Evolutionary conservation across 139 green algal species (phyloP).

Genomic region (Eudorina sp.): DNA sequence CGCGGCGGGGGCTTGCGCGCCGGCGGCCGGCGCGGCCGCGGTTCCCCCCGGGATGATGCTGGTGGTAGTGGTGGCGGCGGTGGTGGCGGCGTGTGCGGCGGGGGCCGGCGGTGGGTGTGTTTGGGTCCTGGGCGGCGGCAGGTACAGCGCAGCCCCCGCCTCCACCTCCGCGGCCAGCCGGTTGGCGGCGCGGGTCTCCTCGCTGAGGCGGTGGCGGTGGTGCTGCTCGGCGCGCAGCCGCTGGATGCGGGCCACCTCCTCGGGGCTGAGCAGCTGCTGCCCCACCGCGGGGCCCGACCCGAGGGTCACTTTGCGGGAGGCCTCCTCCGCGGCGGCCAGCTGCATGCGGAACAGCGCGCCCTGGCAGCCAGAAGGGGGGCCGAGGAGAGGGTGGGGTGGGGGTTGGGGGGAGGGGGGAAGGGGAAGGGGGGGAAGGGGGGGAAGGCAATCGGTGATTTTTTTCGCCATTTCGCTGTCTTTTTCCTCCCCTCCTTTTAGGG

Average conservation of each 20-base stretch:
- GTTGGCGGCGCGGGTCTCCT: conserved; percentile 38
- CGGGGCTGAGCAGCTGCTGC: conserved; percentile 36
- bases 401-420: background rate
- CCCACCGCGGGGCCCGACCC: conserved; percentile 45
- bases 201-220: conserved; percentile 34
- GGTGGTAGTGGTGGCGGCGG: background rate
- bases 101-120: background rate
- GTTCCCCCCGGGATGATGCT: background rate
- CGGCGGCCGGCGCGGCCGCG: background rate
- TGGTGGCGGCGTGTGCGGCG: background rate
- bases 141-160: conserved; percentile 51
- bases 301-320: conserved; percentile 49
- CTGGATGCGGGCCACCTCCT: conserved; percentile 40
- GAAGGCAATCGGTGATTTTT: no score
- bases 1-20: background rate
- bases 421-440: background rate
- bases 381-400: background rate
- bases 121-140: background rate
- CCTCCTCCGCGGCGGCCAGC: conserved; percentile 53
- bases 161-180: conserved; percentile 29
- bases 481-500: no score
- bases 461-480: no score
- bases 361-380: conserved; percentile 36
- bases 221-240: conserved; percentile 48
- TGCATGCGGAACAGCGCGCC: conserved; percentile 68